A percentile compares a stretch with the other conserved stretches of the same genome.
phyloP scores from a whole-genome alignment of 257 asterid genomes.

The Hygrophila difformis region DNA sequence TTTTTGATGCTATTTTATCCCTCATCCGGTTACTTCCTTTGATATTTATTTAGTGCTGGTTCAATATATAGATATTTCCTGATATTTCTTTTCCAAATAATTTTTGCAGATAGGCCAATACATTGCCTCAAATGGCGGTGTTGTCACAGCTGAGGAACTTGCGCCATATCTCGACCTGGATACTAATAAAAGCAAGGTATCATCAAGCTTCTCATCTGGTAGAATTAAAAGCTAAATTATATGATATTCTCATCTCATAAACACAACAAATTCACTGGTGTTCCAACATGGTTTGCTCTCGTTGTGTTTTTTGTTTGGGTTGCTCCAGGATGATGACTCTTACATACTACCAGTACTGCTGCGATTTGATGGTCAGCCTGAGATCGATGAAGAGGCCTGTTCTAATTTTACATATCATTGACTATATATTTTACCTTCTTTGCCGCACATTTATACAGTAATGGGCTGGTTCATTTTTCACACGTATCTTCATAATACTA shows the following conservation, averaged over 20 bases:
- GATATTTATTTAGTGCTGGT: too few species aligned
- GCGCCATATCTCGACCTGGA: conserved; percentile 95
- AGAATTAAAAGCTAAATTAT: not conserved
- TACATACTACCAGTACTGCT: conserved; percentile 86
- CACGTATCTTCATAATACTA: too few species aligned
- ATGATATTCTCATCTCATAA: too few species aligned
- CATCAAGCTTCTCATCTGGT: not conserved
- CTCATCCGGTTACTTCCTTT: too few species aligned
- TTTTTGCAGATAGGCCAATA: conserved; percentile 76
- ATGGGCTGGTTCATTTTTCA: too few species aligned
- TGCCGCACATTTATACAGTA: too few species aligned
- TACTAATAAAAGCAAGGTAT: conserved; percentile 46
- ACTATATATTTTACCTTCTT: too few species aligned
- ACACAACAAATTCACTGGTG: too few species aligned
- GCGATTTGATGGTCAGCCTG: conserved; percentile 90
- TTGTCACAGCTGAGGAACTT: conserved; percentile 92
- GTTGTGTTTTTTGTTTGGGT: conserved; percentile 5
- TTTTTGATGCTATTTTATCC: too few species aligned
- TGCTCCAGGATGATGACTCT: conserved; percentile 77
- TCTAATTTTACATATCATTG: too few species aligned
- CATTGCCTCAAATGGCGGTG: conserved; percentile 91
- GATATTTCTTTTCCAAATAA: not conserved
- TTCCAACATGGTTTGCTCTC: not conserved
- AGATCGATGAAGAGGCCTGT: conserved; percentile 85
- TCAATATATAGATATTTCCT: too few species aligned